Evolutionary conservation across 257 asterid species (phyloP).

Genomic region (Avicennia marina): DNA sequence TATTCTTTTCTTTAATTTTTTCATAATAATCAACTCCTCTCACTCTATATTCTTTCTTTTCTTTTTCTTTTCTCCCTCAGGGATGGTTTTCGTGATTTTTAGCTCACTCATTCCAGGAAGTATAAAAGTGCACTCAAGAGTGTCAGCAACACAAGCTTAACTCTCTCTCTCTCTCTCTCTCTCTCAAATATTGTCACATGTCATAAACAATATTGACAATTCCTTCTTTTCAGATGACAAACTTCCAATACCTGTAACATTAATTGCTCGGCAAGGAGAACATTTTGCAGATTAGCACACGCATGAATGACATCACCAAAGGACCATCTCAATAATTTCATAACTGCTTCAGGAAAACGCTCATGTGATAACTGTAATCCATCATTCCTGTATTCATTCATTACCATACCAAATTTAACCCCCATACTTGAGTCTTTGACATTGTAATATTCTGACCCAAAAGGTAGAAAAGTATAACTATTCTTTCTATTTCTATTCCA

Average conservation of each 20-base stretch:
- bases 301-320: slow-evolving; percentile 60
- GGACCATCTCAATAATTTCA: slow-evolving; percentile 57
- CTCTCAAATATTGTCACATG: background rate
- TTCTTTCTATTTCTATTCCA: slow-evolving; percentile 20
- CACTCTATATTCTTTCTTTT: background rate
- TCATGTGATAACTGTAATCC: slow-evolving; percentile 25
- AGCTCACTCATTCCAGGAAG: slow-evolving; percentile 4
- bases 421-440: slow-evolving; percentile 19
- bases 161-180: too few relatives aligned
- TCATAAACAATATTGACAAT: background rate
- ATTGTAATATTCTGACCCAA: slow-evolving; percentile 21
- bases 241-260: slow-evolving; percentile 61
- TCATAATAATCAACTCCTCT: background rate
- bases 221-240: slow-evolving; percentile 8
- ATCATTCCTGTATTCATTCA: slow-evolving; percentile 11
- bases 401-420: slow-evolving; percentile 22
- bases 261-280: slow-evolving; percentile 58
- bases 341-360: slow-evolving; percentile 35
- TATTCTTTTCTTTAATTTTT: slow-evolving; percentile 2
- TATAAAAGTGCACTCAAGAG: background rate
- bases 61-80: background rate
- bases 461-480: slow-evolving; percentile 17
- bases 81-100: slow-evolving; percentile 3
- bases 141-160: too few relatives aligned
- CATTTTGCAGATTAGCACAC: slow-evolving; percentile 51